Percentiles rank a stretch among this genome's conserved stretches.
Conservation (phyloP, 2,329 filamentous ascomycete genomes). For the Colletotrichum limetticola region DNA sequence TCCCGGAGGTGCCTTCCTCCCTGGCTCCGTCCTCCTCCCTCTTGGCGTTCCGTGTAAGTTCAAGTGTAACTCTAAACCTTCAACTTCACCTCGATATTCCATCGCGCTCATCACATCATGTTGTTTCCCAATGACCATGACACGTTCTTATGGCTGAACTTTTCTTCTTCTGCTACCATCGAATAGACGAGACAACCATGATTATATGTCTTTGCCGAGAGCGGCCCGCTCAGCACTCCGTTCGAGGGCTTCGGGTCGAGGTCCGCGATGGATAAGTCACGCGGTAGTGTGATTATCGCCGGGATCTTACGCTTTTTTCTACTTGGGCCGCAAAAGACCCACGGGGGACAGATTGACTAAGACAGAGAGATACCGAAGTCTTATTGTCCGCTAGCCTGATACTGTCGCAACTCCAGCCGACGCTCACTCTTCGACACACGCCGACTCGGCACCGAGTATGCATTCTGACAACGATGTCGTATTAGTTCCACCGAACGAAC, state of each 20-base stretch:
- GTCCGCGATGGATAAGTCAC: not conserved
- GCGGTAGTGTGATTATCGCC: not conserved
- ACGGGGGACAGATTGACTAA: not conserved
- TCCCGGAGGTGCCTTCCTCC: not conserved
- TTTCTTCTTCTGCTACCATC: not conserved
- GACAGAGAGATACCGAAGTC: not conserved
- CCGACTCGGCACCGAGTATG: slow-evolving; percentile 30
- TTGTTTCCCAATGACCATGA: not conserved
- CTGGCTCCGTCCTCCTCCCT: not conserved
- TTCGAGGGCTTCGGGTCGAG: not conserved
- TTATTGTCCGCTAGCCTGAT: not conserved
- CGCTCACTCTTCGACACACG: not conserved
- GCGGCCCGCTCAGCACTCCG: not conserved
- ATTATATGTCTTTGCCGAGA: not conserved
- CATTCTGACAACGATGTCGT: slow-evolving; percentile 1
- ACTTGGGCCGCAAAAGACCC: not conserved
- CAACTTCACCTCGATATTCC: not conserved
- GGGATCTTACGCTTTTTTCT: not conserved
- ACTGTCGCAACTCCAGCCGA: not conserved
- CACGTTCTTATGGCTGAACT: not conserved
- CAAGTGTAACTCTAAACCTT: not conserved
- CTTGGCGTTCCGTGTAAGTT: not conserved
- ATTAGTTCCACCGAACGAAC: not conserved
- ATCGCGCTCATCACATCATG: not conserved
- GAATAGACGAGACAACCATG: not conserved